phyloP scores from a whole-genome alignment of 306 rosid genomes.

The Carpinus viminea region DNA sequence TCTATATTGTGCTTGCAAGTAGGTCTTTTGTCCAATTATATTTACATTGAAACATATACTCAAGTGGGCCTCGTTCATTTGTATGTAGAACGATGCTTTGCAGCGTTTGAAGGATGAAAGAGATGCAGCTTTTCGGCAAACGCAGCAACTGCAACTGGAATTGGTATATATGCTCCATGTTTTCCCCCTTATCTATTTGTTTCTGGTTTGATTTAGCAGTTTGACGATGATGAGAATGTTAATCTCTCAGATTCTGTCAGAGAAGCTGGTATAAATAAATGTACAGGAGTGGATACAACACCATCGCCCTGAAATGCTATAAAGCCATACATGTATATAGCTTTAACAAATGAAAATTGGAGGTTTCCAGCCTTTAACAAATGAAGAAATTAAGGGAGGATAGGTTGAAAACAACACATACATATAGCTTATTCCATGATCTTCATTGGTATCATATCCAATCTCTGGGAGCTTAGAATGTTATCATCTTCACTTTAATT shows the following conservation, averaged over 20 bases:
- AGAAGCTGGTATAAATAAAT: neutral
- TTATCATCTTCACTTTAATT: constrained; percentile 5
- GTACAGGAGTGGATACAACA: neutral
- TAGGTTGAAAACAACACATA: neutral
- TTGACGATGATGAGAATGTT: neutral
- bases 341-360: neutral
- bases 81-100: constrained; percentile 44
- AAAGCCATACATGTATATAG: neutral
- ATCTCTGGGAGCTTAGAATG: constrained; percentile 5
- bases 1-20: neutral
- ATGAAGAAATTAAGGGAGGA: neutral
- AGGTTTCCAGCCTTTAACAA: neutral
- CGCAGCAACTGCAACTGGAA: constrained; percentile 79
- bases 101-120: constrained; percentile 80
- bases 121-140: constrained; percentile 71
- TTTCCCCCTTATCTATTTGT: constrained; percentile 5
- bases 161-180: constrained; percentile 50
- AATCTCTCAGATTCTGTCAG: neutral
- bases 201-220: neutral
- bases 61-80: constrained; percentile 16
- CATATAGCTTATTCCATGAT: neutral
- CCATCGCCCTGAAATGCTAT: neutral
- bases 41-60: neutral
- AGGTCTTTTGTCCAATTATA: neutral
- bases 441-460: neutral